Conservation (phyloP, 441 rosid genomes). For the Bocquillonia castaneifolia region DNA sequence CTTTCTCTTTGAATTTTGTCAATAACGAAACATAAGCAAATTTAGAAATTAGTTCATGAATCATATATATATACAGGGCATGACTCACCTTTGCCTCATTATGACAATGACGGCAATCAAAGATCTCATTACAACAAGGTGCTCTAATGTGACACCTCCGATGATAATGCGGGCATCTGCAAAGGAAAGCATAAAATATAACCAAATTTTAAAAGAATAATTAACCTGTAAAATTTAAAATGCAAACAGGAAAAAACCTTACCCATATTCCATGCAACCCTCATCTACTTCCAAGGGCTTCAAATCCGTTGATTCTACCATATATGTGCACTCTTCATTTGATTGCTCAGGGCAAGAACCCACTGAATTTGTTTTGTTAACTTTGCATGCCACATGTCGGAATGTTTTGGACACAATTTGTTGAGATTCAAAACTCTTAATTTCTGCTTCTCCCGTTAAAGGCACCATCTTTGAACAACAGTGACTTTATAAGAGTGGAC, state of each 20-base stretch:
- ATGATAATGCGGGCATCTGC: constrained; percentile 69
- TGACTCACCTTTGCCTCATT: constrained; percentile 60
- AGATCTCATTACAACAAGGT: constrained; percentile 80
- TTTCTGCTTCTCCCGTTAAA: constrained; percentile 43
- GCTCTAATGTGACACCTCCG: constrained; percentile 77
- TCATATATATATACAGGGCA: background rate
- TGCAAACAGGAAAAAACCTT: constrained; percentile 16
- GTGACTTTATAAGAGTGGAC: constrained; percentile 24
- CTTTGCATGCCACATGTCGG: constrained; percentile 21
- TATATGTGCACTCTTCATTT: constrained; percentile 12
- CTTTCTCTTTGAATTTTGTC: background rate
- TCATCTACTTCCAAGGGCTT: constrained; percentile 26
- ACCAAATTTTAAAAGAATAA: constrained; percentile 7
- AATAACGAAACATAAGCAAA: background rate
- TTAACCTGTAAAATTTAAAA: constrained; percentile 1
- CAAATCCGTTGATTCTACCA: constrained; percentile 11
- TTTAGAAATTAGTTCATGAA: background rate
- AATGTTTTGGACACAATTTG: constrained; percentile 17
- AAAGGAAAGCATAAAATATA: constrained; percentile 10
- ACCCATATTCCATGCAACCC: constrained; percentile 75
- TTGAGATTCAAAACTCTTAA: constrained; percentile 24
- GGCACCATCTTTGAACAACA: constrained; percentile 24
- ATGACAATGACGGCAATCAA: constrained; percentile 91
- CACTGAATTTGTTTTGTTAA: constrained; percentile 16
- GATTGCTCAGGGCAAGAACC: constrained; percentile 10